Evolutionary conservation across 2,329 filamentous ascomycete genomes (phyloP), one percentile per base, ranked within the genome.

Genomic region (Cladosporium colombiae): DNA sequence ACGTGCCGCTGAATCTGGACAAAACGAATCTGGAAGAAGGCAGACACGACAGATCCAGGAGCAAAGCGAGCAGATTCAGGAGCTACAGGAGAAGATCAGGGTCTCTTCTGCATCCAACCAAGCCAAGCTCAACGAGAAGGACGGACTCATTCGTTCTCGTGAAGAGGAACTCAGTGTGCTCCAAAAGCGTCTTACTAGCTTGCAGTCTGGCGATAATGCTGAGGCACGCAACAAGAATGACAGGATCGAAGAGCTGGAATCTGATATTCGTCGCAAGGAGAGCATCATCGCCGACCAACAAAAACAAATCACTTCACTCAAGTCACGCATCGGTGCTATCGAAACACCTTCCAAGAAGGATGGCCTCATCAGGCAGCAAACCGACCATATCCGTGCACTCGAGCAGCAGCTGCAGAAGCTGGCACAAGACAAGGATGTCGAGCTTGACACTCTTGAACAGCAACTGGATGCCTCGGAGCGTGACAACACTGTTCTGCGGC

Each of bases 1-100:
- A 18, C 70, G 74, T 8, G 66, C 70, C 6, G 71, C 70, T 5
- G 74, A 75, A 59, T 66, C 63, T 46, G 68, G 67, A 10, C 69
- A 73, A 52, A 72, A 74, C 58, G 72, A 75, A 27, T 70, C 68
- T 8, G 66, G 69, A 8, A 66, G 71, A 18, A 71, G 72, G 66
- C 72, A 76, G 65, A 90, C 91, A 44, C 84, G 86, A 21, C 75
- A 91, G n/a, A 86, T 70, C 23, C 70, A 86, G 69, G 78, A 81
- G 56, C 78, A 80, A 60, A 78, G 78, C 18, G 74, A 77, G 55
- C 79, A 81, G 59, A 79, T 81, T 64, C 74, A 78, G 23, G 82
- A 85, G 64, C 73, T 84, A 55, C 80, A 85, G 75, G 76, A 81
- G 55, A 82, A 84, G 71, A 74, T 85, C 33, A 78, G 82, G 61